Evolutionary conservation across 345 rosid species (phyloP).

Genomic region (Orychophragmus violaceus): DNA sequence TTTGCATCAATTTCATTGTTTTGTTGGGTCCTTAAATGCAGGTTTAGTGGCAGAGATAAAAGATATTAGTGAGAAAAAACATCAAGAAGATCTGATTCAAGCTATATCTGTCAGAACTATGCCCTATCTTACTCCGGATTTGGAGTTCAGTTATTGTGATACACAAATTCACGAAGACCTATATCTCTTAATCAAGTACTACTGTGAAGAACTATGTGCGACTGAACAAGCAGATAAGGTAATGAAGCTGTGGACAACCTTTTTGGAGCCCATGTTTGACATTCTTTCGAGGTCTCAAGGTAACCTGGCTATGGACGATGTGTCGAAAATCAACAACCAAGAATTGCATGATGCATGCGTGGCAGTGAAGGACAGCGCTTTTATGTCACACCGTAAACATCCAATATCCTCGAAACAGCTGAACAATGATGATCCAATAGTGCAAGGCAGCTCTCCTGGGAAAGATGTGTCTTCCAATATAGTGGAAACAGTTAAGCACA

Average conservation of each 20-base stretch:
- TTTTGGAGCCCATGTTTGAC: slow-evolving; percentile 85
- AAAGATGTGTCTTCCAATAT: slow-evolving; percentile 26
- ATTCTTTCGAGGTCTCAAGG: slow-evolving; percentile 68
- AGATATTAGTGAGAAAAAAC: slow-evolving; percentile 82
- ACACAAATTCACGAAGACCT: slow-evolving; percentile 78
- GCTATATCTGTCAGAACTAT: slow-evolving; percentile 71
- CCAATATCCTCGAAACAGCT: slow-evolving; percentile 43
- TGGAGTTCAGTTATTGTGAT: slow-evolving; percentile 75
- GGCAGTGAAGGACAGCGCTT: slow-evolving; percentile 43
- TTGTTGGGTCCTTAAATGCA: slow-evolving; percentile 29
- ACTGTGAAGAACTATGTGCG: slow-evolving; percentile 79
- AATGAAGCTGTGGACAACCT: slow-evolving; percentile 84
- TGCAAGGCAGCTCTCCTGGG: slow-evolving; percentile 55
- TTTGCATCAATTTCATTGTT: slow-evolving; percentile 11
- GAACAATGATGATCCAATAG: slow-evolving; percentile 44
- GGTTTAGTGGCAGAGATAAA: slow-evolving; percentile 84
- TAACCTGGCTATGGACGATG: slow-evolving; percentile 62
- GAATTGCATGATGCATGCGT: slow-evolving; percentile 39
- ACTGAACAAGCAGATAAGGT: slow-evolving; percentile 78
- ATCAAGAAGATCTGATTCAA: slow-evolving; percentile 68
- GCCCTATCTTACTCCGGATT: slow-evolving; percentile 53
- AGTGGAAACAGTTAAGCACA: slow-evolving; percentile 9
- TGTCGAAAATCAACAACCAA: slow-evolving; percentile 37
- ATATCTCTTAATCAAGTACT: slow-evolving; percentile 81
- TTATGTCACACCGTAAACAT: slow-evolving; percentile 41